These are phyloP conservation scores for Fraxinus ornus DNA, from an alignment of 305 asterid genomes.

Conservation along the genomic window DNA sequence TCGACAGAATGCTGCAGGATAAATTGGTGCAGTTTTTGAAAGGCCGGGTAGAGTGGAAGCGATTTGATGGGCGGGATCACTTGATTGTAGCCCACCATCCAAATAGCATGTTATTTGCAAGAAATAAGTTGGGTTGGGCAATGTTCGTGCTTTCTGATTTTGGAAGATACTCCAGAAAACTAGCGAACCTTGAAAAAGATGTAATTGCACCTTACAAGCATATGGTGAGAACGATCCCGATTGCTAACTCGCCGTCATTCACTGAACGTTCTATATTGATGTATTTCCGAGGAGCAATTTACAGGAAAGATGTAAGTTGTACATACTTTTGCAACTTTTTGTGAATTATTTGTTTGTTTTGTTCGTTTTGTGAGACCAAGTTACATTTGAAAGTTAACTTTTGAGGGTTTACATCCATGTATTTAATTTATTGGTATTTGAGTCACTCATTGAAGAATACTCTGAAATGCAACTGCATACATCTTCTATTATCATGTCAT, in stretches of 20 bases:
- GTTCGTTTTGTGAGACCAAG: neutral
- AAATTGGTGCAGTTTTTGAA: slow-evolving; percentile 54
- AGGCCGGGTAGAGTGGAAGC: slow-evolving; percentile 60
- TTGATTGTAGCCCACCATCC: slow-evolving; percentile 83
- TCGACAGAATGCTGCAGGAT: slow-evolving; percentile 59
- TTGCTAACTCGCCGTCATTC: slow-evolving; percentile 45
- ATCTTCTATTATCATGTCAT: neutral
- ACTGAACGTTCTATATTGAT: slow-evolving; percentile 46
- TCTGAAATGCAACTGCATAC: neutral
- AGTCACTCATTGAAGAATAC: neutral
- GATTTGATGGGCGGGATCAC: slow-evolving; percentile 66
- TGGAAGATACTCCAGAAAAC: slow-evolving; percentile 61
- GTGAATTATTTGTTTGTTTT: neutral
- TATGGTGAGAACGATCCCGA: slow-evolving; percentile 55
- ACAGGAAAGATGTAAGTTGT: slow-evolving; percentile 78
- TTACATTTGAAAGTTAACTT: neutral
- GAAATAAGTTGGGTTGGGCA: slow-evolving; percentile 57
- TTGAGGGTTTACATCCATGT: neutral
- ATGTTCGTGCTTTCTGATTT: slow-evolving; percentile 82
- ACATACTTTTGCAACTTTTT: slow-evolving; percentile 7
- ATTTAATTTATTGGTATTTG: neutral
- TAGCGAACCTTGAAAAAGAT: slow-evolving; percentile 80
- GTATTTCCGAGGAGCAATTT: slow-evolving; percentile 86
- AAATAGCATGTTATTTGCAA: slow-evolving; percentile 73
- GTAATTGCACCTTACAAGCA: slow-evolving; percentile 89